Percentiles rank a stretch among this genome's conserved stretches.
phyloP scores from a whole-genome alignment of 768 basidiomycete species.

The Podaxis carcinomalis region DNA sequence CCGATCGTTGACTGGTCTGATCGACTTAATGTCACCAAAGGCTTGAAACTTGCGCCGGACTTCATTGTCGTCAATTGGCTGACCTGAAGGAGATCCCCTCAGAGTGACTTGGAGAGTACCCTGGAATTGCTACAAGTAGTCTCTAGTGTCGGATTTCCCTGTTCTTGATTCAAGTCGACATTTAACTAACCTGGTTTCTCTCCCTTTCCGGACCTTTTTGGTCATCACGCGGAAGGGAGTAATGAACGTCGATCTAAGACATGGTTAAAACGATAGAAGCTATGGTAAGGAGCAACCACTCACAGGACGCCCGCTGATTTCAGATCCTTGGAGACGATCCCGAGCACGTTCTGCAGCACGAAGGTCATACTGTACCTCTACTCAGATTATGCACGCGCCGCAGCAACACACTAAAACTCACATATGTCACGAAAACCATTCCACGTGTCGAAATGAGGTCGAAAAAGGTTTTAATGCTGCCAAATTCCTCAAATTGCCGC shows the following conservation, averaged over 20 bases:
- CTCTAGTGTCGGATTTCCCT: not conserved
- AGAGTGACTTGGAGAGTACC: constrained; percentile 81
- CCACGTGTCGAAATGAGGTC: constrained; percentile 92
- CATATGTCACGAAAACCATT: constrained; percentile 99
- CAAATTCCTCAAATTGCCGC: constrained; percentile 84
- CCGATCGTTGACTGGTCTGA: constrained; percentile 62
- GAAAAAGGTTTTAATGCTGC: constrained; percentile 96
- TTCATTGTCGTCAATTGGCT: constrained; percentile 78
- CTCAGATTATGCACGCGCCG: not conserved
- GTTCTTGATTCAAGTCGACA: not conserved
- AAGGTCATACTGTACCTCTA: constrained; percentile 68
- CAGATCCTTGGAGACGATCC: constrained; percentile 85
- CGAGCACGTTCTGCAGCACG: constrained; percentile 90
- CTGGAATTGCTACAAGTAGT: constrained; percentile 56
- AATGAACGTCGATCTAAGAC: constrained; percentile 94
- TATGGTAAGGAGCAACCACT: constrained; percentile 26
- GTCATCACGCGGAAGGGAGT: constrained; percentile 89
- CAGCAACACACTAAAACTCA: constrained; percentile 41
- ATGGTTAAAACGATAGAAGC: constrained; percentile 6
- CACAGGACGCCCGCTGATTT: constrained; percentile 86
- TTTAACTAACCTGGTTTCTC: constrained; percentile 71
- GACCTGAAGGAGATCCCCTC: constrained; percentile 62
- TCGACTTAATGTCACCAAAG: constrained; percentile 86
- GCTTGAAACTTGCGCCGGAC: constrained; percentile 82
- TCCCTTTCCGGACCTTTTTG: constrained; percentile 67